Percentiles rank a stretch among this genome's conserved stretches.
Conservation (phyloP, 129 eudicot species). For the Escallonia herrerae region DNA sequence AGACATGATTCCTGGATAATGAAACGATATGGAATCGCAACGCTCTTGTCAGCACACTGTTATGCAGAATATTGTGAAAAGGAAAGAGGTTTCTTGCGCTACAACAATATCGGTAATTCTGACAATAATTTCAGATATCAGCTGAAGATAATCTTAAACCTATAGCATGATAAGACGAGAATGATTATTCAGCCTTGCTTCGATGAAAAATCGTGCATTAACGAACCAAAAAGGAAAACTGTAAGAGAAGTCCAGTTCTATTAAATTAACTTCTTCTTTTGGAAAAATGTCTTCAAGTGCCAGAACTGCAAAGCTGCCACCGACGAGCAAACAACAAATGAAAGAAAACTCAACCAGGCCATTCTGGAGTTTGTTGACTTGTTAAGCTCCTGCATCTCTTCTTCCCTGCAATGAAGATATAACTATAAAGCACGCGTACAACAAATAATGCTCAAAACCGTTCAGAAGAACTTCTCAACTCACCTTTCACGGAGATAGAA, state of each 20-base stretch:
- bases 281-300: constrained; percentile 85
- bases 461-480: neutral
- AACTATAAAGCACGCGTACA: neutral
- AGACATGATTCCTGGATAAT: too few species aligned
- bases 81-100: too few species aligned
- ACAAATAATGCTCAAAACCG: neutral
- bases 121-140: too few species aligned
- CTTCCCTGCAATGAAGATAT: constrained; percentile 57
- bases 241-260: neutral
- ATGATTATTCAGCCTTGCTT: neutral
- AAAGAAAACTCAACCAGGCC: constrained; percentile 75
- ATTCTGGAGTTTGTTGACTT: constrained; percentile 66
- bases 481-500: constrained; percentile 88
- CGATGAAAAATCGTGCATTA: constrained; percentile 2
- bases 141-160: too few species aligned
- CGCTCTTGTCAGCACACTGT: too few species aligned
- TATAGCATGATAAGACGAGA: neutral
- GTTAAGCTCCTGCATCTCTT: constrained; percentile 85
- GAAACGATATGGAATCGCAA: too few species aligned
- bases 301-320: constrained; percentile 85
- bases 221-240: neutral
- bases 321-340: constrained; percentile 56
- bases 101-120: too few species aligned
- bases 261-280: constrained; percentile 89
- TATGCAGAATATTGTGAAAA: too few species aligned